Conservation (phyloP, 176 grass and related monocot species). For the Juncus inflexus region DNA sequence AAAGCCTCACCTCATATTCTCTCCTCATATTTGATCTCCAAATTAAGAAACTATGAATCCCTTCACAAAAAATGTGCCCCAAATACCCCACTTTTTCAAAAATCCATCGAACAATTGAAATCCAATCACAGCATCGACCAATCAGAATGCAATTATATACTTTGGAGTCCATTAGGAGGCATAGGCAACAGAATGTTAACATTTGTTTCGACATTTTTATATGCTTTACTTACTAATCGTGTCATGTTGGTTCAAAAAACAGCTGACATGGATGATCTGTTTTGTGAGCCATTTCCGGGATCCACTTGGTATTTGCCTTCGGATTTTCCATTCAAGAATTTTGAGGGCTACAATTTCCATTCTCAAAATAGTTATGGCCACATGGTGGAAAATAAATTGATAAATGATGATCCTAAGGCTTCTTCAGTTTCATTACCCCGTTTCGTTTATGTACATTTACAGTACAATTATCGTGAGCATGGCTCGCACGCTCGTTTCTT, state of each 20-base stretch:
- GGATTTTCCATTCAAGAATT: constrained; percentile 34
- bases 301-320: constrained; percentile 41
- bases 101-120: constrained; percentile 28
- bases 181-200: constrained; percentile 56
- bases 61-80: constrained; percentile 51
- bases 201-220: constrained; percentile 46
- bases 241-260: constrained; percentile 34
- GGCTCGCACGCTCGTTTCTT: constrained; percentile 33
- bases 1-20: constrained; percentile 30
- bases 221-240: constrained; percentile 52
- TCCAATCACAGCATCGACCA: constrained; percentile 9
- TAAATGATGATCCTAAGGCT: constrained; percentile 9
- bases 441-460: constrained; percentile 48
- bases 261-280: constrained; percentile 28
- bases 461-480: constrained; percentile 19
- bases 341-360: constrained; percentile 1
- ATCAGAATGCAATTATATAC: constrained; percentile 43
- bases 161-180: constrained; percentile 40
- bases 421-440: background rate
- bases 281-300: constrained; percentile 62
- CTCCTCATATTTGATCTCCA: constrained; percentile 39
- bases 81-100: constrained; percentile 30
- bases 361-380: constrained; percentile 34
- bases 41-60: constrained; percentile 47
- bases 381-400: constrained; percentile 7